Base-by-base conservation (phyloP, 495 filamentous ascomycete genomes). In the Aspergillus ellipticus region DNA sequence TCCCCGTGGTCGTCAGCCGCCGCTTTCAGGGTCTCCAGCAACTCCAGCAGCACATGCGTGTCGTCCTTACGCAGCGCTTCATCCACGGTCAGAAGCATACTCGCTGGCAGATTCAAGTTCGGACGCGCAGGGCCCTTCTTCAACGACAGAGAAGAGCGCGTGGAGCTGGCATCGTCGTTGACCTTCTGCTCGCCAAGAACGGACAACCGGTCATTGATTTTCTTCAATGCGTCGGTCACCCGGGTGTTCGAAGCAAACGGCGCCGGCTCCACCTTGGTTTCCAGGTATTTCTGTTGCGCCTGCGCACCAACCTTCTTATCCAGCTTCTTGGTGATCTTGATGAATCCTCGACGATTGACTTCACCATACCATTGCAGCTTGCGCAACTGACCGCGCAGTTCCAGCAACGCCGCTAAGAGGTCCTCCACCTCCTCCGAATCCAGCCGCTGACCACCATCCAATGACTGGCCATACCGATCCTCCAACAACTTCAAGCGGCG, bases 351-450 rank as follows among this genome's bases (percentile, higher is more conserved):
- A 33, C 92, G 82, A 65, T 98, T 98, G 61, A 97, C 92, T 74
- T 97, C 94, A 24, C 91, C 95, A 59, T 96, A 97, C 92, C 92
- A 97, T 71, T 95, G 89, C 56, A 98, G 77, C 59, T 97, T 97
- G 42, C 93, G 82, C 54, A 97, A 70, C 57, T 94, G 89, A 47
- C 86, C 85, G 42, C 94, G 81, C 49, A 97, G 79, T 65, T 97
- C 94, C 26, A 97, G 80, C 48, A 97, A 78, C 33, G 92, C 89
- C 35, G 86, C 88, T 75, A 93, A 86, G 39, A 97, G 80, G 67
- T 98, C 94, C 64, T 94, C 89, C 22, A 82, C 78, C 62, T 97
- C 94, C 64, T 96, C 90, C 49, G 78, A 72, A 60, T 87, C 85
- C 20, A 87, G 66, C 19, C 66, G 69, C 49, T 84, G 78, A 11